phyloP scores from a whole-genome alignment of 257 asterid genomes.

The Gardenia jasminoides region DNA sequence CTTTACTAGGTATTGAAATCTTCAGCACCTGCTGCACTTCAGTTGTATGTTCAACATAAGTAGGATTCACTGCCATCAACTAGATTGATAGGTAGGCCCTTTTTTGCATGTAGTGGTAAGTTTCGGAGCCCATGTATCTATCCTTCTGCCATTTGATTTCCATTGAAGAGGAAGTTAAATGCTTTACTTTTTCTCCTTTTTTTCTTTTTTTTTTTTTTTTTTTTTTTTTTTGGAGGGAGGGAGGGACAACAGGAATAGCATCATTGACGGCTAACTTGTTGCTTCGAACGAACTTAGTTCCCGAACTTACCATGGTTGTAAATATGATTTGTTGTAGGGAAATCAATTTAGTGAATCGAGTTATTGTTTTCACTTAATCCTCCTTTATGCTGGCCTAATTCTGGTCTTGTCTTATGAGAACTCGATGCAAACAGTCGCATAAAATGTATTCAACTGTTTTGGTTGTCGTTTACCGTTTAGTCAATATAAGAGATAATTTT shows the following conservation, averaged over 20 bases:
- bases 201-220: too few species aligned
- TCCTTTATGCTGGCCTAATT: too few species aligned
- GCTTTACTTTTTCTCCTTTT: too few species aligned
- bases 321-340: neutral
- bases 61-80: neutral
- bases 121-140: neutral
- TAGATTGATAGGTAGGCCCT: constrained; percentile 11
- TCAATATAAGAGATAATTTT: too few species aligned
- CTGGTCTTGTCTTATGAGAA: too few species aligned
- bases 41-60: constrained; percentile 23
- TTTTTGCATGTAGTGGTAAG: constrained; percentile 1
- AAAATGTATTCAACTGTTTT: too few species aligned
- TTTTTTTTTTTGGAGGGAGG: too few species aligned
- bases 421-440: too few species aligned
- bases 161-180: neutral
- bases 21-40: constrained; percentile 4
- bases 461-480: too few species aligned
- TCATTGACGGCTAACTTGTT: neutral
- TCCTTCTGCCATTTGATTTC: neutral
- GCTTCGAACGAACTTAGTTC: neutral
- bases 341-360: neutral
- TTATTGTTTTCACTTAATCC: too few species aligned
- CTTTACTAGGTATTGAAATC: neutral
- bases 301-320: neutral
- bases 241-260: too few species aligned